Evolutionary conservation across 2,329 filamentous ascomycete species (phyloP).

Genomic region (Diplodia scrobiculata): DNA sequence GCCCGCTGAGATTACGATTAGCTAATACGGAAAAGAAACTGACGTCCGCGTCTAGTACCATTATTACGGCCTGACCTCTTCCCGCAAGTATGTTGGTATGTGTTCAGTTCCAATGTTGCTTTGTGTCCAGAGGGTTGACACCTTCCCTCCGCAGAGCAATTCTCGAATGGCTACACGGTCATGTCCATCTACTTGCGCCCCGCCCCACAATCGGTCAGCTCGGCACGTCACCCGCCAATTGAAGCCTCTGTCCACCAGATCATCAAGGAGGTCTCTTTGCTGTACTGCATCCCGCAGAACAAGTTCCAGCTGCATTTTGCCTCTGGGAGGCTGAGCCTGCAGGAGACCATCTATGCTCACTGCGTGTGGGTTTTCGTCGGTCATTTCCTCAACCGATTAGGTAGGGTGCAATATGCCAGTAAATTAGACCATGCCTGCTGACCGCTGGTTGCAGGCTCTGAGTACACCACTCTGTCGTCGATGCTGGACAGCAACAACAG

Average conservation of each 20-base stretch:
- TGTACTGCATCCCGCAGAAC: slow-evolving; percentile 98
- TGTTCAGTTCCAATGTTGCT: not conserved
- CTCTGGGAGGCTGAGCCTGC: slow-evolving; percentile 80
- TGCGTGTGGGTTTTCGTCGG: slow-evolving; percentile 97
- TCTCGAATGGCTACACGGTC: slow-evolving; percentile 96
- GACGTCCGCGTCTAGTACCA: slow-evolving; percentile 63
- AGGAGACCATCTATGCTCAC: slow-evolving; percentile 96
- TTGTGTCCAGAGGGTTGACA: slow-evolving; percentile 39
- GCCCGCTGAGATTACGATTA: not conserved
- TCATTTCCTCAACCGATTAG: slow-evolving; percentile 95
- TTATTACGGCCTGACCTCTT: slow-evolving; percentile 96
- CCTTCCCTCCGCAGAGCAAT: slow-evolving; percentile 64
- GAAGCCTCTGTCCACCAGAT: slow-evolving; percentile 97
- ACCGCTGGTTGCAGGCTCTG: slow-evolving; percentile 54
- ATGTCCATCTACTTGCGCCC: slow-evolving; percentile 94
- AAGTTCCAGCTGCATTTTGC: slow-evolving; percentile 91
- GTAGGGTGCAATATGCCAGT: not conserved
- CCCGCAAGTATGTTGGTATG: slow-evolving; percentile 79
- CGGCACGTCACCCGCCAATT: slow-evolving; percentile 70
- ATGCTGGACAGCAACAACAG: slow-evolving; percentile 80
- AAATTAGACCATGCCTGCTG: too few species aligned
- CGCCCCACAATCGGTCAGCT: slow-evolving; percentile 58
- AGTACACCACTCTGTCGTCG: slow-evolving; percentile 84
- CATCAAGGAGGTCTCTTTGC: slow-evolving; percentile 94
- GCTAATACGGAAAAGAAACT: not conserved